Percentiles rank a stretch among this genome's conserved stretches.
phyloP scores from a whole-genome alignment of 208 protist species.

The Wallacemonas sp. region DNA sequence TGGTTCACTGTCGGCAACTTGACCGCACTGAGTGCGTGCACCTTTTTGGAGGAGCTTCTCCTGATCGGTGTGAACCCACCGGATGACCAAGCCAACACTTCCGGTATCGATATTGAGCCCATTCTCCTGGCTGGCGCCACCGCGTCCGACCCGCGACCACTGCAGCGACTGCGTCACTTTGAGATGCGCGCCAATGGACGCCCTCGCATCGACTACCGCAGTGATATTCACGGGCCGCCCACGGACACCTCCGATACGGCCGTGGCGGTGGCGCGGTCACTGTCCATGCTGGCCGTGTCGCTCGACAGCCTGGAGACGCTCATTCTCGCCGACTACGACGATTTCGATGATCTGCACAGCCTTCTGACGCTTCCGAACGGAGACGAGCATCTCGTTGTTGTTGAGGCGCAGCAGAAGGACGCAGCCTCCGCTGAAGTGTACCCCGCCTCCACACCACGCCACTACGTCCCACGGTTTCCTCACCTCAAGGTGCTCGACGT shows the following conservation, averaged over 20 bases:
- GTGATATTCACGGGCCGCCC: background rate
- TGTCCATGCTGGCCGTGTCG: background rate
- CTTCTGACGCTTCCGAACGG: slow-evolving; percentile 5
- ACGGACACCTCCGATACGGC: background rate
- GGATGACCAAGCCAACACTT: background rate
- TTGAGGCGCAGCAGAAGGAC: no score
- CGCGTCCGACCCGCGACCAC: background rate
- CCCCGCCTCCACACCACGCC: no score
- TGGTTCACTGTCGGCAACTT: background rate
- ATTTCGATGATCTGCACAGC: slow-evolving; percentile 9
- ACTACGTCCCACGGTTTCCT: background rate
- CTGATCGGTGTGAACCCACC: background rate
- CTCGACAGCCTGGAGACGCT: slow-evolving; percentile 1
- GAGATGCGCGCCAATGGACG: background rate
- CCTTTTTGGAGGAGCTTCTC: background rate
- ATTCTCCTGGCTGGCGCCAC: slow-evolving; percentile 1
- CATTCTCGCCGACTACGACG: background rate
- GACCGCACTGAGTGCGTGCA: background rate
- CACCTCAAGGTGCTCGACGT: background rate
- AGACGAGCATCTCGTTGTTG: no score
- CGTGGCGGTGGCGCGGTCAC: background rate
- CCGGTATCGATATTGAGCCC: background rate
- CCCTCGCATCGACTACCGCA: background rate
- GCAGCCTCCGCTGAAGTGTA: no score
- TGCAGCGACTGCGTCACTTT: background rate